Percentiles rank a stretch among this genome's conserved stretches.
phyloP scores from a whole-genome alignment of 1,284 basidiomycete genomes.

The Stereum hirsutum region DNA sequence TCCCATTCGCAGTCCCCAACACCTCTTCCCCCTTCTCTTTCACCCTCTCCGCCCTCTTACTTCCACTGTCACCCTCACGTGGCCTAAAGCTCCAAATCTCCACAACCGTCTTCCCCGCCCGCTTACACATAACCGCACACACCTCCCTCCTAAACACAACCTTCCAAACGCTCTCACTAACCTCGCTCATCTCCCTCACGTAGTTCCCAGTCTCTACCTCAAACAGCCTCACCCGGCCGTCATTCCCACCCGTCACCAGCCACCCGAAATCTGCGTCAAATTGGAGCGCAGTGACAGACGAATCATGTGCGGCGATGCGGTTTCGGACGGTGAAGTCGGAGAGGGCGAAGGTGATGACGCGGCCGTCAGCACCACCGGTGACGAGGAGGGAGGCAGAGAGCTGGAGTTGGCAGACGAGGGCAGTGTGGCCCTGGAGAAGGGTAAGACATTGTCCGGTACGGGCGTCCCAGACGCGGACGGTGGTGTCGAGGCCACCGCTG shows the following conservation, averaged over 20 bases:
- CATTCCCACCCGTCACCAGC: slow-evolving; percentile 82
- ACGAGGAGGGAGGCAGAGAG: slow-evolving; percentile 69
- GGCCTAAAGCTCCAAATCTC: slow-evolving; percentile 77
- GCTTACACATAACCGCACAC: slow-evolving; percentile 78
- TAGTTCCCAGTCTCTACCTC: slow-evolving; percentile 63
- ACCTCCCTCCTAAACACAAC: slow-evolving; percentile 73
- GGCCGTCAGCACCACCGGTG: slow-evolving; percentile 91
- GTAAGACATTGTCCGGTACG: slow-evolving; percentile 74
- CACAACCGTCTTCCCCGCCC: slow-evolving; percentile 81
- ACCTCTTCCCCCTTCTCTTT: too few species aligned
- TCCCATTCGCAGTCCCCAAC: too few species aligned
- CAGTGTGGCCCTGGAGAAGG: slow-evolving; percentile 88
- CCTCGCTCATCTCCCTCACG: slow-evolving; percentile 70
- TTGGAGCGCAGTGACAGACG: slow-evolving; percentile 85
- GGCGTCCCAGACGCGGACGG: slow-evolving; percentile 85
- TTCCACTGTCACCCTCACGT: slow-evolving; percentile 17
- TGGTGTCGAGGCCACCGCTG: slow-evolving; percentile 87
- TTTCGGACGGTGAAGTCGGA: slow-evolving; percentile 28
- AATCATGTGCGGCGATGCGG: slow-evolving; percentile 78
- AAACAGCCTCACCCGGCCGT: slow-evolving; percentile 86
- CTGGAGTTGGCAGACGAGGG: slow-evolving; percentile 91
- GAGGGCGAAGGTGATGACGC: slow-evolving; percentile 86
- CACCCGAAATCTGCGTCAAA: slow-evolving; percentile 79
- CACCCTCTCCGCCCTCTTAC: too few species aligned
- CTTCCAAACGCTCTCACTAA: slow-evolving; percentile 85